phyloP scores from a whole-genome alignment of 768 basidiomycete genomes.

The Termitomyces sp. region DNA sequence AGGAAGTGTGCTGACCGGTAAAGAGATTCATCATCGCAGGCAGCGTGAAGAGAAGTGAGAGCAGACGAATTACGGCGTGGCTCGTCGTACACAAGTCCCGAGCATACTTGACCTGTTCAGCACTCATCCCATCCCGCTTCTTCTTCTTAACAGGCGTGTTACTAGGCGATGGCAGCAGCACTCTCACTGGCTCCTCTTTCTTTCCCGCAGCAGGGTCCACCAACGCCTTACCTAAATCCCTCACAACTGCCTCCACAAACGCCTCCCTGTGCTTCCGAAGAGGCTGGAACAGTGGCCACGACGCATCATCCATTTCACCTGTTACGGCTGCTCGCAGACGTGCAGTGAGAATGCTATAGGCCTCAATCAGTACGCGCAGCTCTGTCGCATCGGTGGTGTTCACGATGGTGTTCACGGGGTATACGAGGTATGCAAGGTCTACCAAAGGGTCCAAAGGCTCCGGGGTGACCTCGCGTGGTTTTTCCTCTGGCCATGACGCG shows the following conservation, averaged over 20 bases:
- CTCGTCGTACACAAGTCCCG: slow-evolving; percentile 73
- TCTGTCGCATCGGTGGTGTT: slow-evolving; percentile 32
- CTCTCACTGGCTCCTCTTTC: slow-evolving; percentile 22
- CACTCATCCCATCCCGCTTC: slow-evolving; percentile 68
- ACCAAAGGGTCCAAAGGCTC: slow-evolving; percentile 67
- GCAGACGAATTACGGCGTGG: slow-evolving; percentile 65
- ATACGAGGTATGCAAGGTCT: slow-evolving; percentile 59
- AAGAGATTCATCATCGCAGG: slow-evolving; percentile 60
- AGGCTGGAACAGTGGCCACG: slow-evolving; percentile 72
- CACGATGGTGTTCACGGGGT: slow-evolving; percentile 58
- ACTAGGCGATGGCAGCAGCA: slow-evolving; percentile 60
- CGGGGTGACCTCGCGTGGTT: slow-evolving; percentile 63
- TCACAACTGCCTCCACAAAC: slow-evolving; percentile 55
- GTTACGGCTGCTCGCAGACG: slow-evolving; percentile 50
- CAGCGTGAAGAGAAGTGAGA: slow-evolving; percentile 54
- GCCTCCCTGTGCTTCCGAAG: slow-evolving; percentile 46
- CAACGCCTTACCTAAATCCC: slow-evolving; percentile 64
- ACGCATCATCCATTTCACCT: slow-evolving; percentile 47
- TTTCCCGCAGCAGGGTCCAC: slow-evolving; percentile 43
- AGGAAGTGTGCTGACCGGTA: slow-evolving; percentile 38
- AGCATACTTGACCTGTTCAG: slow-evolving; percentile 73
- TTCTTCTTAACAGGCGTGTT: slow-evolving; percentile 52
- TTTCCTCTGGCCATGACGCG: slow-evolving; percentile 37
- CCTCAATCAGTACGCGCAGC: slow-evolving; percentile 61
- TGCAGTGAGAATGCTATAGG: slow-evolving; percentile 64